phyloP scores from a whole-genome alignment of 129 eudicot genomes.

The Glebionis coronaria region DNA sequence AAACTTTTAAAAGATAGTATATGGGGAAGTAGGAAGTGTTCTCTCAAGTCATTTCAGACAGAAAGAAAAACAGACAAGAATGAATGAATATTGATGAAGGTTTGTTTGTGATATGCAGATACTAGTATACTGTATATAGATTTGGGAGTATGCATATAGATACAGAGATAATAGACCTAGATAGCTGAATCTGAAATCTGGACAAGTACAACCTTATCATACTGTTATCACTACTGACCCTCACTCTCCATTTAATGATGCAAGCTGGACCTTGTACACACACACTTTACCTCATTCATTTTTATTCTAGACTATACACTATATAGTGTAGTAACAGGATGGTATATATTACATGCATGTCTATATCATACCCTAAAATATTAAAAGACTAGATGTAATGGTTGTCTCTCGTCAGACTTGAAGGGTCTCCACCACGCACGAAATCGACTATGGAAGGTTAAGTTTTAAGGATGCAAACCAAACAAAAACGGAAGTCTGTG shows the following conservation, averaged over 20 bases:
- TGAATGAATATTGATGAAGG: conserved; percentile 25
- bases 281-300: conserved; percentile 24
- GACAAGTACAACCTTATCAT: conserved; percentile 40
- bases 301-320: conserved; percentile 4
- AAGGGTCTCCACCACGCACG: no score
- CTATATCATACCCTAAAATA: no score
- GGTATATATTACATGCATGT: no score
- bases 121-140: conserved; percentile 20
- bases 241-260: conserved; percentile 24
- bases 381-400: no score
- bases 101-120: conserved; percentile 12
- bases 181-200: conserved; percentile 17
- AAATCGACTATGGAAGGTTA: no score
- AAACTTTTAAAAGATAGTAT: no score
- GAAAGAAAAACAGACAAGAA: conserved; percentile 24
- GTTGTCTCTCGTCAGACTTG: no score
- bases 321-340: no score
- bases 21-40: conserved; percentile 6
- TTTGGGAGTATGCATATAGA: conserved; percentile 19
- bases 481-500: no score
- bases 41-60: conserved; percentile 29
- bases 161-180: conserved; percentile 3
- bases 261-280: conserved; percentile 31
- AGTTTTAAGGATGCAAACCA: no score
- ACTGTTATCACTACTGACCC: conserved; percentile 30